Base-by-base conservation (phyloP, 1,284 basidiomycete species). In the Pyrrhoderma lamaoense region DNA sequence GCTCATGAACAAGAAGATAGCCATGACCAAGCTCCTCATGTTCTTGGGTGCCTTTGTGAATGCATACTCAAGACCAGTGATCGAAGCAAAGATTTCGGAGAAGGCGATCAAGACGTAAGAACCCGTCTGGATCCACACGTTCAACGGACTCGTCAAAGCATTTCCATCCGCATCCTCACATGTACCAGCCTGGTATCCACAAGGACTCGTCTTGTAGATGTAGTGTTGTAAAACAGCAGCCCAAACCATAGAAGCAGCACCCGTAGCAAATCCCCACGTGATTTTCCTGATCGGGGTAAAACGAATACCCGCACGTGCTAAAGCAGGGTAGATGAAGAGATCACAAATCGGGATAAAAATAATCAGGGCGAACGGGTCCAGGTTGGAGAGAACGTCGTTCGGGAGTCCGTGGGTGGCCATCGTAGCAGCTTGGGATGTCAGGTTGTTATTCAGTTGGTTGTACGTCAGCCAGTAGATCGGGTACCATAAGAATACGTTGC, bases 11-110 rank as follows among this genome's bases (percentile, higher is more conserved):
- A 91, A 68, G 72, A 79, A 87, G 21, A 84, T 58, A 39, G 77
- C 69, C 81, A 86, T 87, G 53, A 90, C 84, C 54, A 89, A 74
- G 39, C 82, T 85, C 18, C 79, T 78, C 87, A 90, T 89, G 67
- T 87, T 87, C 67, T 74, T 80, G 9, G 88, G 86, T 11, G 85
- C 83, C 64, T 90, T 92, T 54, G 85, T 89, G 71, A 88, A 92
- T n/a, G 89, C 91, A 64, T 92, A 92, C 66, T 94, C 91, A 58
- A 87, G 72, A 8, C 83, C 82, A 0, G 89, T 92, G 67, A 94
- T 89, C 8, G 85, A 88, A 0, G 89, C 88, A 49, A 94, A 77
- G 62, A 94, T 90, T 70, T 89, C 82, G 60, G 77, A 80, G 60
- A 85, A 72, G 3, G 82, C 84, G 59, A 88, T 74, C 31, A 89